A percentile compares a stretch with the other conserved stretches of the same genome.
Conservation (phyloP, 1,284 basidiomycete species). For the Ganoderma leucocontextum region DNA sequence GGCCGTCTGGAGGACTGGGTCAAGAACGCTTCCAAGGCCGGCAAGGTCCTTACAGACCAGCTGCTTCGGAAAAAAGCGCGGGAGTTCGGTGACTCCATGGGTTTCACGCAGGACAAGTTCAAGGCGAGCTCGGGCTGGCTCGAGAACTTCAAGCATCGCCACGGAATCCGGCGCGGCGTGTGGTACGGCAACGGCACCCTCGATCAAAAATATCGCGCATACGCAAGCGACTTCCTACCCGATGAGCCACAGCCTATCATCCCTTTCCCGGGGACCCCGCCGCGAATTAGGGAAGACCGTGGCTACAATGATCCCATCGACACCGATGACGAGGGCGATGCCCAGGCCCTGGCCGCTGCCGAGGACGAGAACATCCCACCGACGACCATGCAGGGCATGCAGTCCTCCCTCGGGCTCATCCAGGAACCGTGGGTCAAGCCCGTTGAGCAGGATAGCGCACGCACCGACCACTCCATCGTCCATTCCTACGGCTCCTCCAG, state of each 20-base stretch:
- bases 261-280: constrained; percentile 12
- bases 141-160: constrained; percentile 89
- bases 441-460: constrained; percentile 11
- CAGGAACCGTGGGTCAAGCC: constrained; percentile 17
- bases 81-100: constrained; percentile 65
- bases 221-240: constrained; percentile 22
- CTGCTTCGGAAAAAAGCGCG: constrained; percentile 78
- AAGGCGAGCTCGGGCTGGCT: constrained; percentile 92
- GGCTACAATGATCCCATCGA: constrained; percentile 18
- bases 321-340: constrained; percentile 17
- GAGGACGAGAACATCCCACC: constrained; percentile 13
- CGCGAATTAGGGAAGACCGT: constrained; percentile 7
- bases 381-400: constrained; percentile 15
- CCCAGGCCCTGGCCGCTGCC: background rate
- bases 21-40: constrained; percentile 47
- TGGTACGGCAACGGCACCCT: constrained; percentile 52
- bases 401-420: constrained; percentile 18
- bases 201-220: constrained; percentile 22
- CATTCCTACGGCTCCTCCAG: constrained; percentile 5
- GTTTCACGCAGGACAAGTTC: constrained; percentile 77
- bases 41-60: constrained; percentile 71
- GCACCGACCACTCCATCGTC: constrained; percentile 11
- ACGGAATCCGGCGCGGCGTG: constrained; percentile 72
- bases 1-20: constrained; percentile 49
- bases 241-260: constrained; percentile 4